A percentile compares a stretch with the other conserved stretches of the same genome.
Evolutionary conservation across 2,329 filamentous ascomycete genomes (phyloP).

Genomic region (Colletotrichum sp.): DNA sequence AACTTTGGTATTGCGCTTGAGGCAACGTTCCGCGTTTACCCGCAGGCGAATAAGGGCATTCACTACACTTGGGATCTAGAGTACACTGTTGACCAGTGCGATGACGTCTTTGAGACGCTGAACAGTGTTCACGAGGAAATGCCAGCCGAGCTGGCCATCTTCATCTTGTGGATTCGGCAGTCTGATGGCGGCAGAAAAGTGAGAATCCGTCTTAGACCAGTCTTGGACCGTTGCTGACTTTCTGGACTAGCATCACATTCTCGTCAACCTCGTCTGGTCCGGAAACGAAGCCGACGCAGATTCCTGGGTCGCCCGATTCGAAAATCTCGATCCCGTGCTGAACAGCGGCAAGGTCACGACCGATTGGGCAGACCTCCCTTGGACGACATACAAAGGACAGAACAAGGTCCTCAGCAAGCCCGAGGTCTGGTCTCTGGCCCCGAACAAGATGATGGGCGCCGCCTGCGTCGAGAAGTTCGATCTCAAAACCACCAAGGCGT

Average conservation of each 20-base stretch:
- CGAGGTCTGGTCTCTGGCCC: constrained; percentile 7
- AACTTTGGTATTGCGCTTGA: constrained; percentile 56
- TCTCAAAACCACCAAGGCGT: not conserved
- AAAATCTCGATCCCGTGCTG: not conserved
- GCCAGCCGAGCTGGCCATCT: constrained; percentile 33
- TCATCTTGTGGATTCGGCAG: constrained; percentile 36
- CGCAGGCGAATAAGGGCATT: constrained; percentile 31
- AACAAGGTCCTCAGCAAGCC: constrained; percentile 12
- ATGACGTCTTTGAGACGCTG: constrained; percentile 37
- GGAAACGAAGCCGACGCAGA: not conserved
- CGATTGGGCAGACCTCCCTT: constrained; percentile 4
- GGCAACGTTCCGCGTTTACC: constrained; percentile 44
- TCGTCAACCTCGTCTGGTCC: constrained; percentile 12
- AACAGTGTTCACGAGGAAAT: constrained; percentile 30
- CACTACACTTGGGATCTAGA: constrained; percentile 28
- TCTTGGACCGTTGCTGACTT: not conserved
- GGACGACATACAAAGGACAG: constrained; percentile 13
- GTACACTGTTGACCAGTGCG: constrained; percentile 30
- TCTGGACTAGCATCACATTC: not conserved
- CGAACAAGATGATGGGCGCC: constrained; percentile 18
- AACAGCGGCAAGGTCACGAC: not conserved
- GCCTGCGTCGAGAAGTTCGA: constrained; percentile 11
- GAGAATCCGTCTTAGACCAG: constrained; percentile 26
- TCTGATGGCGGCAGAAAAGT: constrained; percentile 18
- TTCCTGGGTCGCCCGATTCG: not conserved